phyloP scores from a whole-genome alignment of 768 basidiomycete genomes.

The Tylopilus sp. region DNA sequence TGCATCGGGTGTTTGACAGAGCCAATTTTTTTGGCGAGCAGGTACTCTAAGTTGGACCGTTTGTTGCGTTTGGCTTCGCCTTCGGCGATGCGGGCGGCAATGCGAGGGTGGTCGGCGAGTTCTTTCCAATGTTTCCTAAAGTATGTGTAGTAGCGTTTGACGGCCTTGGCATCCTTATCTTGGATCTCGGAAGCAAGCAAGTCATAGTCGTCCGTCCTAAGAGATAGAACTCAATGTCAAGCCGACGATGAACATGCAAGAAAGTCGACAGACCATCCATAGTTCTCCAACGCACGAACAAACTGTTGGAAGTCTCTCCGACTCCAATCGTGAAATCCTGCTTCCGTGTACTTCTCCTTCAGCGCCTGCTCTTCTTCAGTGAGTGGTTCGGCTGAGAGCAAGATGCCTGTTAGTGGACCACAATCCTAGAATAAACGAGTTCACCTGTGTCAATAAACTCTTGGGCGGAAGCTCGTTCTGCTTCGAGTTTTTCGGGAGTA shows the following conservation, averaged over 20 bases:
- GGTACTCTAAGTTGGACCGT: constrained; percentile 72
- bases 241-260: background rate
- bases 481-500: constrained; percentile 80
- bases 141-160: constrained; percentile 72
- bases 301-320: constrained; percentile 93
- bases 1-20: constrained; percentile 92
- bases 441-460: constrained; percentile 83
- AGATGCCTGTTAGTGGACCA: no score
- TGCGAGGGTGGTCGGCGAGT: constrained; percentile 66
- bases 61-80: constrained; percentile 90
- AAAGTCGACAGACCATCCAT: constrained; percentile 65
- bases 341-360: constrained; percentile 72
- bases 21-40: constrained; percentile 78
- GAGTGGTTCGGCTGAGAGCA: constrained; percentile 75
- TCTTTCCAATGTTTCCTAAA: constrained; percentile 92
- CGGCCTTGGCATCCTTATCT: constrained; percentile 77
- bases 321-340: constrained; percentile 91
- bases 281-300: constrained; percentile 68
- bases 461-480: constrained; percentile 75
- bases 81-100: constrained; percentile 79
- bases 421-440: no score
- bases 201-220: constrained; percentile 61
- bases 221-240: background rate
- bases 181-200: constrained; percentile 79
- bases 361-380: constrained; percentile 82